These are phyloP conservation scores for Buxus sempervirens DNA, from an alignment of 164 flowering plant species.

Conservation along the genomic window DNA sequence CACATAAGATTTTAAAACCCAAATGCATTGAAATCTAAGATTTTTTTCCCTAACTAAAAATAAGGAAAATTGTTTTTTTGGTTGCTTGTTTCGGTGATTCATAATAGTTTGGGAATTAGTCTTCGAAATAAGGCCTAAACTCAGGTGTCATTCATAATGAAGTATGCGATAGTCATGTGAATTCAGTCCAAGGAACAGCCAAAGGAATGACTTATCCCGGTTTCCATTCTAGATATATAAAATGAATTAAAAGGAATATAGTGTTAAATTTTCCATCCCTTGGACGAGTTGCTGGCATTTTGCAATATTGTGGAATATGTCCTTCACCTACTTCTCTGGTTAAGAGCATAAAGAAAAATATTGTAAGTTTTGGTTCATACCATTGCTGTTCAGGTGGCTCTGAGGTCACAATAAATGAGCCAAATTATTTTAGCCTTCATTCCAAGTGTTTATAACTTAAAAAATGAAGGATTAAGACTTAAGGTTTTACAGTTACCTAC, in stretches of 20 bases:
- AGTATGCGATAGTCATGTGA: background rate
- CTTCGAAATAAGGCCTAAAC: background rate
- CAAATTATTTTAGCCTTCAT: background rate
- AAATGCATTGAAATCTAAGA: too few relatives aligned
- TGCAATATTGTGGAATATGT: background rate
- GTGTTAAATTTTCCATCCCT: background rate
- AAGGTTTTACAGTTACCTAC: too few relatives aligned
- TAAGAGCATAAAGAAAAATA: background rate
- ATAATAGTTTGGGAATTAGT: too few relatives aligned
- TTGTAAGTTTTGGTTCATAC: background rate
- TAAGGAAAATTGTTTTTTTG: too few relatives aligned
- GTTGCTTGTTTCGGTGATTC: too few relatives aligned
- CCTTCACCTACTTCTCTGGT: background rate
- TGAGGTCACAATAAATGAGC: background rate
- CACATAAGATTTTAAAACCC: too few relatives aligned
- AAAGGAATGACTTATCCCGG: background rate
- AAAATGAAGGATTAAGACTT: too few relatives aligned
- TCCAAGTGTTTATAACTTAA: too few relatives aligned
- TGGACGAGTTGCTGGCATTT: background rate
- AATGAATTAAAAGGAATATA: background rate
- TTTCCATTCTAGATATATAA: background rate
- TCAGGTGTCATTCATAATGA: background rate
- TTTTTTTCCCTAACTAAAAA: too few relatives aligned
- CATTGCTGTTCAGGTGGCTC: background rate
- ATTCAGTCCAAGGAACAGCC: background rate